phyloP scores from a whole-genome alignment of 2,329 filamentous ascomycete species.

The Basipetospora chlamydospora region DNA sequence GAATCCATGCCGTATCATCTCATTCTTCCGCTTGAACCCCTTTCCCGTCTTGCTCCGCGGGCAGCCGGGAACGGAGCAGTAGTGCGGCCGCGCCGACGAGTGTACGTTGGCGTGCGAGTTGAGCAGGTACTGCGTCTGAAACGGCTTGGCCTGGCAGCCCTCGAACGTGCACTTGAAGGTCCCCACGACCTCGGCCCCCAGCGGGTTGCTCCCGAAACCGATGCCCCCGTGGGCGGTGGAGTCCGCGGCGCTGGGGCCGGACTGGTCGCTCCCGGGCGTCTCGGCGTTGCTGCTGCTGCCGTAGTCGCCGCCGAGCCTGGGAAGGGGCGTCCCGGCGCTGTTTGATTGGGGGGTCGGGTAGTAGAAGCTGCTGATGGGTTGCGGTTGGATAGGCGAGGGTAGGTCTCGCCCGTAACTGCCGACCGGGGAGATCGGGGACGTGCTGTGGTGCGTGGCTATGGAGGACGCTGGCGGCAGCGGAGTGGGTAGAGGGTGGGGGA shows the following conservation, averaged over 20 bases:
- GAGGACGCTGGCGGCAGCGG: constrained; percentile 18
- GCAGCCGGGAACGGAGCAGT: constrained; percentile 48
- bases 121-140: constrained; percentile 63
- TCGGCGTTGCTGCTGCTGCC: constrained; percentile 26
- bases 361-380: constrained; percentile 23
- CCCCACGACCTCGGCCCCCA: not conserved
- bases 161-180: constrained; percentile 10
- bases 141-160: constrained; percentile 57
- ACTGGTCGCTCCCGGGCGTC: constrained; percentile 30
- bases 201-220: too few relatives aligned
- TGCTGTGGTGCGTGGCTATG: constrained; percentile 20
- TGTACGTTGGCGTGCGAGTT: constrained; percentile 69
- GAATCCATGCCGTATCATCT: constrained; percentile 64
- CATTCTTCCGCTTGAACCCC: constrained; percentile 59
- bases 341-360: constrained; percentile 16
- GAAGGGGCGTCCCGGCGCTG: not conserved
- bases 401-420: constrained; percentile 29
- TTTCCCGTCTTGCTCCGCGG: constrained; percentile 49
- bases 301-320: constrained; percentile 21
- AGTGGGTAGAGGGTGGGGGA: constrained; percentile 21
- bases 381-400: constrained; percentile 29
- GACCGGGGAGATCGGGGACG: constrained; percentile 36
- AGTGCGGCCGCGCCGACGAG: constrained; percentile 50
- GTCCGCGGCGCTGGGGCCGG: constrained; percentile 26
- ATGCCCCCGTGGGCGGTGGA: too few relatives aligned